Base-by-base conservation (phyloP, 495 filamentous ascomycete genomes). In the Chlorociboria aeruginascens region DNA sequence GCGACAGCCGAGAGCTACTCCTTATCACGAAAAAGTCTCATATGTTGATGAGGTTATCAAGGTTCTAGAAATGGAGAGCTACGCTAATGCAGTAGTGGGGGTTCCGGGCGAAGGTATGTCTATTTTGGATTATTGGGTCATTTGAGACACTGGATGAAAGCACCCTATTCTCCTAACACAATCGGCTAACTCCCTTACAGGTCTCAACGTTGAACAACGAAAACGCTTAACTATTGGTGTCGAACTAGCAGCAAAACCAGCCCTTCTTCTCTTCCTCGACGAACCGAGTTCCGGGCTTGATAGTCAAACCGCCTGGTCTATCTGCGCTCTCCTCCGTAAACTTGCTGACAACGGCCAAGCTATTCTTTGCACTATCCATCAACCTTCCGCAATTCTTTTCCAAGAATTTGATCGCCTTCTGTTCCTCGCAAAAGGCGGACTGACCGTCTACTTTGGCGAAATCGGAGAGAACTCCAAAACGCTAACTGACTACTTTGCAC, bases 11-110 rank as follows among this genome's bases (percentile, higher is more conserved):
- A 78, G 75, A 10, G 72, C 77, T 25, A 73, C 78, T 10, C 66
- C 83, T 7, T 69, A 72, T 8, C 62, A 69, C 33, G 87, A 95
- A 58, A 95, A 94, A 67, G 61, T 88, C 7, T 83, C 73, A 3
- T 94, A 95, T 53, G 89, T 92, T 31, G 82, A 94, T 34, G 86
- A 95, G 62, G 84, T 96, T 40, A 93, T 96, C 56, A 83, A 82
- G 63, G 76, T 95, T 33, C 68, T 96, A 39, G 85, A 89, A 16
- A 94, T 96, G 89, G 73, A 85, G 55, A 76, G 84, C 39, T 90
- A 87, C 51, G 86, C 87, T n/a, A 85, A 94, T 49, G 88, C 89
- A 20, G 70, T 95, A 40, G 85, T 96, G 47, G 89, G 89, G 61
- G 78, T 90, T 25, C 82, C 85, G 3, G 86, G 86, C 28, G 86